Percentiles rank a stretch among this genome's conserved stretches.
phyloP scores from a whole-genome alignment of 805 yeast species.

The Debaryomyces tyrocola region DNA sequence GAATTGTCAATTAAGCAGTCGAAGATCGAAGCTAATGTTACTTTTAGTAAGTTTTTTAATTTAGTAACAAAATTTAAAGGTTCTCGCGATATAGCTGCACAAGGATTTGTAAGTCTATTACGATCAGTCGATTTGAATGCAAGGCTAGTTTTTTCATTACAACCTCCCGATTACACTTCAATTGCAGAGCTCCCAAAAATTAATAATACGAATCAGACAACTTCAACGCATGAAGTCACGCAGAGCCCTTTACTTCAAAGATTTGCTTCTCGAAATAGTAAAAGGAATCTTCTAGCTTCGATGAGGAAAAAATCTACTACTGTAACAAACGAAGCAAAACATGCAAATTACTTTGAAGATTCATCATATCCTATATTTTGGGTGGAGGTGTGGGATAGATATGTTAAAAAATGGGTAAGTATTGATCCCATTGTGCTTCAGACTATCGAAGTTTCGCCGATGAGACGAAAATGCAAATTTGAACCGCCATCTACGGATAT shows the following conservation, averaged over 20 bases:
- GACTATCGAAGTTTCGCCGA: slow-evolving; percentile 60
- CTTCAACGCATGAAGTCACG: not conserved
- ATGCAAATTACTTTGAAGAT: slow-evolving; percentile 15
- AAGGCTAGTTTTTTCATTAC: slow-evolving; percentile 78
- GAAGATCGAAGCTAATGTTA: slow-evolving; percentile 23
- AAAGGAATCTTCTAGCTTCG: slow-evolving; percentile 5
- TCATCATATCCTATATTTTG: slow-evolving; percentile 73
- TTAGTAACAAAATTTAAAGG: slow-evolving; percentile 55
- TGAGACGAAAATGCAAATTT: slow-evolving; percentile 51
- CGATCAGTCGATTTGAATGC: slow-evolving; percentile 71
- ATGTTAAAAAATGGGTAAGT: slow-evolving; percentile 73
- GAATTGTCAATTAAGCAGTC: slow-evolving; percentile 23
- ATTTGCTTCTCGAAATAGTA: slow-evolving; percentile 6
- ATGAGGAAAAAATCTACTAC: slow-evolving; percentile 7
- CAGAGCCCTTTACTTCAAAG: slow-evolving; percentile 7
- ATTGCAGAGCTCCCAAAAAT: slow-evolving; percentile 17
- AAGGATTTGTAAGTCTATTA: slow-evolving; percentile 78
- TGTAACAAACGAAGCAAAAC: slow-evolving; percentile 11
- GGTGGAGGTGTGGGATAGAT: slow-evolving; percentile 91
- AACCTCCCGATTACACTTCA: slow-evolving; percentile 81
- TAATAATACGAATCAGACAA: slow-evolving; percentile 19
- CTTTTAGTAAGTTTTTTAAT: slow-evolving; percentile 43
- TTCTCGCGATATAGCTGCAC: slow-evolving; percentile 76
- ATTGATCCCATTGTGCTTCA: slow-evolving; percentile 75
- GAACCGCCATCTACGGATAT: slow-evolving; percentile 71